These are phyloP conservation scores for Aspergillus flavus DNA, from an alignment of 2,329 filamentous ascomycete species.

Conservation along the genomic window DNA sequence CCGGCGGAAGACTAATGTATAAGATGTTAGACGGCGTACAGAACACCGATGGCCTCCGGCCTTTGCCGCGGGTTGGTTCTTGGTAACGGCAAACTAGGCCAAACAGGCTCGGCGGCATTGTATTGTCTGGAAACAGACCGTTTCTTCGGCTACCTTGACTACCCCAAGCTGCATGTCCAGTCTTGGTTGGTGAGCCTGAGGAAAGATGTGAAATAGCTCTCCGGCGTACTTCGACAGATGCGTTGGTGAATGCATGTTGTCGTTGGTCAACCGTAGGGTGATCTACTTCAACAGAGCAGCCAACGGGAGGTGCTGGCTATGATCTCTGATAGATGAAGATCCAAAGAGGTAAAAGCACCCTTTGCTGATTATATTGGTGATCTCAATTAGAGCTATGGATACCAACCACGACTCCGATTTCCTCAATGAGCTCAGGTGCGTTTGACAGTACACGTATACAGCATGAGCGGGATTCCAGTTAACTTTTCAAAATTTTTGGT, in stretches of 20 bases:
- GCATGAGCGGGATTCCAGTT: neutral
- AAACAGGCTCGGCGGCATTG: slow-evolving; percentile 5
- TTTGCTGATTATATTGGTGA: neutral
- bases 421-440: neutral
- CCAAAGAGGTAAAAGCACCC: neutral
- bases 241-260: neutral
- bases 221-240: neutral
- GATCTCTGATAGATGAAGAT: neutral
- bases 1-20: slow-evolving; percentile 23
- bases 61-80: neutral
- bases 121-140: slow-evolving; percentile 3
- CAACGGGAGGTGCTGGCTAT: neutral
- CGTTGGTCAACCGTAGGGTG: neutral
- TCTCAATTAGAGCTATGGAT: neutral
- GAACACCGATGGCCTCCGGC: slow-evolving; percentile 9
- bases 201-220: neutral
- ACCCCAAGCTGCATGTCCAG: neutral
- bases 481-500: neutral
- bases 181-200: slow-evolving; percentile 4
- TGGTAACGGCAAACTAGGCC: neutral
- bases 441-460: neutral
- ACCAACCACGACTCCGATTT: neutral
- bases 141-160: neutral
- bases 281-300: neutral
- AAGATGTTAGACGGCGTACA: slow-evolving; percentile 19